Conservation (phyloP, 129 eudicot genomes). For the Escallonia herrerae region DNA sequence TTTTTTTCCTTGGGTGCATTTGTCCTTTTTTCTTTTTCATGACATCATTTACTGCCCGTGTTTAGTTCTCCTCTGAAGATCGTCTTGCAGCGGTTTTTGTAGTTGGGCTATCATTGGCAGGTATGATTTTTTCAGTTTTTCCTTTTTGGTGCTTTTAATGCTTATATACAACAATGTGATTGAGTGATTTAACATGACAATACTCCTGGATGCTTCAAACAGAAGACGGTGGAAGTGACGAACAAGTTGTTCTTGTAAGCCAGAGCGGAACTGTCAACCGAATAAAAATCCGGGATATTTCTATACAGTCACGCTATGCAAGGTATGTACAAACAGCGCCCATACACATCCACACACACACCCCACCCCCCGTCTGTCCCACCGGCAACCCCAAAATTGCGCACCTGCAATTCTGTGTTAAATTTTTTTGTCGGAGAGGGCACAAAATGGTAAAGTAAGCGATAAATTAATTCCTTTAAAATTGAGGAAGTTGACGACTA, state of each 20-base stretch:
- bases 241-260: slow-evolving; percentile 92
- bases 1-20: too few species aligned
- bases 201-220: slow-evolving; percentile 12
- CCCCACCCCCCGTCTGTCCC: too few species aligned
- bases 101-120: slow-evolving; percentile 81
- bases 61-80: slow-evolving; percentile 71
- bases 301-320: slow-evolving; percentile 74
- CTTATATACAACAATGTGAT: too few species aligned
- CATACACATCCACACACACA: too few species aligned
- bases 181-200: neutral
- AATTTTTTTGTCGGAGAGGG: too few species aligned
- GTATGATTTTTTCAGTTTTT: slow-evolving; percentile 25
- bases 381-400: too few species aligned
- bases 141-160: neutral
- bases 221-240: slow-evolving; percentile 98
- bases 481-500: too few species aligned
- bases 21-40: neutral
- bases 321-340: slow-evolving; percentile 30
- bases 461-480: too few species aligned
- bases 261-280: slow-evolving; percentile 95
- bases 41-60: slow-evolving; percentile 5
- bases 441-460: too few species aligned
- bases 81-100: slow-evolving; percentile 86
- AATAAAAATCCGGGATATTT: slow-evolving; percentile 79
- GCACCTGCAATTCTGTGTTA: too few species aligned